A percentile compares a stretch with the other conserved stretches of the same genome.
These are phyloP conservation scores for Aspergillus biplanus DNA, from an alignment of 495 filamentous ascomycete genomes.

Conservation along the genomic window DNA sequence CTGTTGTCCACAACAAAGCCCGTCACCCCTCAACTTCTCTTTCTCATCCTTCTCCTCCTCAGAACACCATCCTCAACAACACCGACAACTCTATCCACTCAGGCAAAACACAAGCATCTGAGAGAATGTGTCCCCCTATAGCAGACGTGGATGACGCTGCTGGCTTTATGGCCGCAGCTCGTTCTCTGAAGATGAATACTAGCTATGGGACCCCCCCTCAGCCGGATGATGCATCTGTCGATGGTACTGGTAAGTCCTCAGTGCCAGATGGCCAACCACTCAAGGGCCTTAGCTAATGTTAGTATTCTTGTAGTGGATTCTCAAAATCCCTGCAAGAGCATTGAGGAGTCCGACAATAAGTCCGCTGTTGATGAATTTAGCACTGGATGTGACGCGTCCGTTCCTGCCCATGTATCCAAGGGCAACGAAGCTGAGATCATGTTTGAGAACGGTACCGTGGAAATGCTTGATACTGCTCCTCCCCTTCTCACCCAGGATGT, in stretches of 20 bases:
- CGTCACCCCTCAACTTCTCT: neutral
- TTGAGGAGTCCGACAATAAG: neutral
- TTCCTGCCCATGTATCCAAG: neutral
- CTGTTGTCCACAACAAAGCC: constrained; percentile 3
- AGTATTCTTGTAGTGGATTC: constrained; percentile 2
- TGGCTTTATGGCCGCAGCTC: constrained; percentile 33
- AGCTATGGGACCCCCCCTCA: constrained; percentile 8
- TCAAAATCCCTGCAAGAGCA: neutral
- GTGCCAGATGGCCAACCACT: neutral
- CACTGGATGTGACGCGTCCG: neutral
- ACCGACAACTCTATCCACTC: neutral
- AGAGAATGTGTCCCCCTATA: constrained; percentile 18
- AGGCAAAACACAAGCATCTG: neutral
- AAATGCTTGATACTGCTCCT: neutral
- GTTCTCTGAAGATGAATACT: constrained; percentile 18
- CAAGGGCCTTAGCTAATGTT: neutral
- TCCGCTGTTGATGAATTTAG: neutral
- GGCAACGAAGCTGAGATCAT: neutral
- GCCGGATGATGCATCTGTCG: constrained; percentile 4
- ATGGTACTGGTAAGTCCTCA: constrained; percentile 3
- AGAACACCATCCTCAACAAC: neutral
- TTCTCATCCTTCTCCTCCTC: constrained; percentile 5
- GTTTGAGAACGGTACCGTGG: neutral
- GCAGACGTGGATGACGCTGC: constrained; percentile 31
- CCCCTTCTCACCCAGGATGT: neutral